Evolutionary conservation across 2,329 filamentous ascomycete species (phyloP), one percentile per base, ranked within the genome.

Genomic region (Alternaria rosae): DNA sequence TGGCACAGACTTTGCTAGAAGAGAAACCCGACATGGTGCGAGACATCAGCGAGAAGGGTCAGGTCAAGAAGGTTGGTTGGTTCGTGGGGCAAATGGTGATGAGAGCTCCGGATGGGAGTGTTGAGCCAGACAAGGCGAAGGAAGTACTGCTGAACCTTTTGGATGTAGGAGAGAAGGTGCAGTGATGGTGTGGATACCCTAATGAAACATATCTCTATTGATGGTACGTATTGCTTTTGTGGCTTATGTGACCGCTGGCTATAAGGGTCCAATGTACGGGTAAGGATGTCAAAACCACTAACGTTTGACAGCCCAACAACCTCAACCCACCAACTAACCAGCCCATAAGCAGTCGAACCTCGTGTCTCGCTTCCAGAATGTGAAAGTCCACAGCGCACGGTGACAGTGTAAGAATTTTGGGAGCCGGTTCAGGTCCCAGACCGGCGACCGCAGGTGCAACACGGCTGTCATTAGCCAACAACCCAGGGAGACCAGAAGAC

Each of bases 81-180:
- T 86, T 91, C 68, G 85, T 92, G 13, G 89, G 89, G 11, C 86
- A 90, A 76, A 90, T 91, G 86, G 88, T 91, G 79, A 82, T 86
- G 45, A 79, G 81, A 62, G 87, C 87, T 26, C 82, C 85, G 26
- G 86, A 87, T 61, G 88, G 88, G 1, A 86, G 86, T 1, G 85
- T 91, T 7, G 87, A 91, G 75, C 86, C 89, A 5, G 81, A 82
- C 59, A 84, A 83, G 70, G 89, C 88, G 10, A 85, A 86, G 73
- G 78, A 80, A 59, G 81, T 86, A 11, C 74, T 91, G 32, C 81
- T 81, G 59, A 80, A 83, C 70, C 69, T 88, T 44, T 78, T 88
- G 23, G 57, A 62, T 10, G 44, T 74, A 21, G 26, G 28, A 20
- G 54, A 45, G 26, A 43, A 55, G 45, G 17, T 1, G 32, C 15